Evolutionary conservation across 1,284 basidiomycete species (phyloP).

Genomic region (Moniliophthora roreri): DNA sequence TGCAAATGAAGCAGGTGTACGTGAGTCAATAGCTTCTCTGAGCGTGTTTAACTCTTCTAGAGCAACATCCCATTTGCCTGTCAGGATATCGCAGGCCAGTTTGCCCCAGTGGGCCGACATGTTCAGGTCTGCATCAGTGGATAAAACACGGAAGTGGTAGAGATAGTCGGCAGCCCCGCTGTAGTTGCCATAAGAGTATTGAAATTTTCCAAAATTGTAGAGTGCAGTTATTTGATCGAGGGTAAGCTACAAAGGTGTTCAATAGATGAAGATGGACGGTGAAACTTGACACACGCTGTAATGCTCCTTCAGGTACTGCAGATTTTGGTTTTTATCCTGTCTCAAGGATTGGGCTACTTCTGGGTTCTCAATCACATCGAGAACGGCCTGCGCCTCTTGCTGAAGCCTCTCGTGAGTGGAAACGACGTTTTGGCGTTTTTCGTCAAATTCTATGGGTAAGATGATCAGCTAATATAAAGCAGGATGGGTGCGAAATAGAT

Average conservation of each 20-base stretch:
- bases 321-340: constrained; percentile 96
- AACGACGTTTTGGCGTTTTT: constrained; percentile 79
- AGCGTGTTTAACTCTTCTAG: constrained; percentile 93
- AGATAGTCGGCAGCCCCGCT: constrained; percentile 95
- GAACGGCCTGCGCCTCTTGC: constrained; percentile 87
- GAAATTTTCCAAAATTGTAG: constrained; percentile 98
- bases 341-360: constrained; percentile 88
- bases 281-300: constrained; percentile 67
- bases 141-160: constrained; percentile 97
- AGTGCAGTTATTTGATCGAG: constrained; percentile 94
- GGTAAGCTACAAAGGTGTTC: constrained; percentile 62
- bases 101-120: constrained; percentile 98
- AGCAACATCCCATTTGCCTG: constrained; percentile 93
- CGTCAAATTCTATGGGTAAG: constrained; percentile 66
- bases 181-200: constrained; percentile 97
- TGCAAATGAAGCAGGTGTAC: constrained; percentile 52
- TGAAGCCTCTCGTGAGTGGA: constrained; percentile 83
- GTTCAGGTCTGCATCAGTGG: constrained; percentile 89
- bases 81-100: constrained; percentile 93
- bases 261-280: not conserved
- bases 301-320: constrained; percentile 92
- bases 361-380: constrained; percentile 96
- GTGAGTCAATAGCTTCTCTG: constrained; percentile 87
- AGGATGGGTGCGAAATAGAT: constrained; percentile 1
- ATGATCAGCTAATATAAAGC: not conserved